phyloP scores from a whole-genome alignment of 495 filamentous ascomycete genomes.

The Penicillium flavigenum region DNA sequence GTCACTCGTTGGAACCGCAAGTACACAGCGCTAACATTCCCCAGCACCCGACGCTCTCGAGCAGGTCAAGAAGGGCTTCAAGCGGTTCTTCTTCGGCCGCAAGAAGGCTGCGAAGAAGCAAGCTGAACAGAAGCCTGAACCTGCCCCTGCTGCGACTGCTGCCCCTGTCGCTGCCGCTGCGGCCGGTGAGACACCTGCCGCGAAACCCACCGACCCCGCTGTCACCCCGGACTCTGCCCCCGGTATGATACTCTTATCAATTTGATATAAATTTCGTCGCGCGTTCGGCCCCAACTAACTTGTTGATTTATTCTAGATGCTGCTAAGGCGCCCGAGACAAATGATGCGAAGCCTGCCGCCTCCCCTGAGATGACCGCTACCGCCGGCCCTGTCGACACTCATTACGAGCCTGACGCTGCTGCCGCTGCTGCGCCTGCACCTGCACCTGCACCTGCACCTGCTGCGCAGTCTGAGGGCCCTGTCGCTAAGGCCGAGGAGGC shows the following conservation, averaged over 20 bases:
- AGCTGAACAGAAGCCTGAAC: not conserved
- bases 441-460: not conserved
- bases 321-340: not conserved
- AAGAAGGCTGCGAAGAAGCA: conserved; percentile 10
- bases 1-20: not conserved
- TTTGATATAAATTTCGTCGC: not conserved
- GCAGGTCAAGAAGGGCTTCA: conserved; percentile 14
- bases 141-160: not conserved
- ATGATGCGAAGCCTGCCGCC: not conserved
- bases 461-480: not conserved
- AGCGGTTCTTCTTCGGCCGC: conserved; percentile 8
- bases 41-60: conserved; percentile 7
- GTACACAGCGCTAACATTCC: not conserved
- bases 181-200: not conserved
- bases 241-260: not conserved
- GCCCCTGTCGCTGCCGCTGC: conserved; percentile 4
- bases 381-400: conserved; percentile 1
- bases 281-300: not conserved
- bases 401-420: not conserved
- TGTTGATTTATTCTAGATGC: not conserved
- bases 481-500: not conserved
- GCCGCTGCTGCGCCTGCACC: not conserved
- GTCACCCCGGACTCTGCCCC: not conserved
- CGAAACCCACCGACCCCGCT: conserved; percentile 3
- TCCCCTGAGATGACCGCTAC: conserved; percentile 6